These are phyloP conservation scores for Gaeumannomyces tritici DNA, from an alignment of 2,329 filamentous ascomycete genomes.

Conservation along the genomic window DNA sequence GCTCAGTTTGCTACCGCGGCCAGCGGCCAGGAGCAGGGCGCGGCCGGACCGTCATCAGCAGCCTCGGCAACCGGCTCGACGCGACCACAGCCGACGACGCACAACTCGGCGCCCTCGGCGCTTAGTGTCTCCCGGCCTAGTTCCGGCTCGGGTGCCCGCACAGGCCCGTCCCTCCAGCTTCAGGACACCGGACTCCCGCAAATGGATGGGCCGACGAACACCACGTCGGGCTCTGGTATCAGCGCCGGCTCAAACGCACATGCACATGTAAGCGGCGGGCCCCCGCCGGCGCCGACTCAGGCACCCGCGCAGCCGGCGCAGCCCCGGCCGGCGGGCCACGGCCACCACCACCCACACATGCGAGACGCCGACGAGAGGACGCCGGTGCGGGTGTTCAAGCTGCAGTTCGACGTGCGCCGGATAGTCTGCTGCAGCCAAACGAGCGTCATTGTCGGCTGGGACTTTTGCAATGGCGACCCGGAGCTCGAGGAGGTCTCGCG, in stretches of 20 bases:
- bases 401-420: constrained; percentile 88
- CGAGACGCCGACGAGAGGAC: constrained; percentile 35
- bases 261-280: constrained; percentile 3
- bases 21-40: neutral
- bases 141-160: constrained; percentile 2
- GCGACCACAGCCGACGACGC: neutral
- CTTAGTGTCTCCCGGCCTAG: constrained; percentile 4
- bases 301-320: constrained; percentile 9
- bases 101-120: constrained; percentile 4
- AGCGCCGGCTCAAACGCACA: neutral
- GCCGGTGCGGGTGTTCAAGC: constrained; percentile 72
- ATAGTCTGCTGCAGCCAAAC: constrained; percentile 95
- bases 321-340: constrained; percentile 5
- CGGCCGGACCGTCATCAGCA: neutral
- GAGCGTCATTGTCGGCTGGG: constrained; percentile 89
- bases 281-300: neutral
- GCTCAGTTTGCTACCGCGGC: neutral
- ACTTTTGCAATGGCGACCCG: constrained; percentile 81
- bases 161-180: neutral
- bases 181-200: constrained; percentile 11
- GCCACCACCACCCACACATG: constrained; percentile 33
- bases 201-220: constrained; percentile 3
- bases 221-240: neutral
- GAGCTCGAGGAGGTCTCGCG: constrained; percentile 68
- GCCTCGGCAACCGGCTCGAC: neutral